Base-by-base conservation (phyloP, 176 grass and related monocot species). In the Chloris gayana region DNA sequence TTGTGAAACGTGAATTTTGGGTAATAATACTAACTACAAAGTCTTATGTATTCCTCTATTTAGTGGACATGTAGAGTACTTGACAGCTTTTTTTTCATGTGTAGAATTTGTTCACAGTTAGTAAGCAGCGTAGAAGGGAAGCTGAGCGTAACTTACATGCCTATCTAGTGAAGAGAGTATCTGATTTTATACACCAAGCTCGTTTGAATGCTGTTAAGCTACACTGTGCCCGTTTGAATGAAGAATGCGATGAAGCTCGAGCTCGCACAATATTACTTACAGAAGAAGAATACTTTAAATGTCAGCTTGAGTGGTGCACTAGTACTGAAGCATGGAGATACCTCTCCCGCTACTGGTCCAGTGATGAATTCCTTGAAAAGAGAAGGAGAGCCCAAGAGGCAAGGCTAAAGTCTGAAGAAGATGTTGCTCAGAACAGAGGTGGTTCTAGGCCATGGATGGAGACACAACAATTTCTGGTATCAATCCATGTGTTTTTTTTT, bases 391-490 rank as follows among this genome's bases (percentile, higher is more conserved):
- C 7, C 11, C 67, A 61, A 56, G 11, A 21, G 10, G 14, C 26
- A 3, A 19, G 19, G 25, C 5, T 18, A 0, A 70, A 81, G 6
- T 15, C 13, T 49, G 46, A 49, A 49, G 46, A 49, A 49, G 12
- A 49, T 49, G 46, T 49, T 49, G 46, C 46, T 49, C 78, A 61
- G 14, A 81, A 81, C 6, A 14, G 2, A 7, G 50, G 68, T 5
- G 38, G 39, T 34, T 81, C 27, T 5, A 14, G 38, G 30, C 79
- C 54, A 47, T 62, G 30, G 12, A 22, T 0, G 12, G 51, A 80
- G 35, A 70, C 25, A 31, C 53, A 69, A 42, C 35, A 80, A 22
- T 70, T 19, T 7, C 18, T 80, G 51, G 66, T 80, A 62, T 7
- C 33, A 54, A 73, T 73, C 25, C 44, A 31, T 30, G 0, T 41